Conservation (phyloP, 495 filamentous ascomycete species). For the Penicillium subrubescens region DNA sequence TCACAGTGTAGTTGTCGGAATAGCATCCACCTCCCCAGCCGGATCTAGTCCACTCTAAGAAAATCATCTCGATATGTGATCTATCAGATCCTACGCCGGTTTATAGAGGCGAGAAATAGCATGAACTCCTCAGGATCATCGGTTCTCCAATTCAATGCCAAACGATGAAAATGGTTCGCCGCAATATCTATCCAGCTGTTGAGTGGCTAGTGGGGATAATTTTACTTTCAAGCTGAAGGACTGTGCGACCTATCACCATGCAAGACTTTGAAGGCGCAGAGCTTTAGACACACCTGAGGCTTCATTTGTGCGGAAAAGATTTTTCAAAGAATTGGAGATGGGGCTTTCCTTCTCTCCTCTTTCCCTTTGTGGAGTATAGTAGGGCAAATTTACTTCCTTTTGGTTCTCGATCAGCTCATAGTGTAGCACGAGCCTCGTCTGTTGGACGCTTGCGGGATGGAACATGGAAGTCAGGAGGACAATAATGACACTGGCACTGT, state of each 20-base stretch:
- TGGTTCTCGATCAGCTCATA: not conserved
- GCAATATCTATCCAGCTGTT: not conserved
- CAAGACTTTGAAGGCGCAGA: not conserved
- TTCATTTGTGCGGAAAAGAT: not conserved
- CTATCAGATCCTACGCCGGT: not conserved
- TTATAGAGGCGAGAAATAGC: not conserved
- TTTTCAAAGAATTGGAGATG: not conserved
- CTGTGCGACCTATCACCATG: not conserved
- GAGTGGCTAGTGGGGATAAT: not conserved
- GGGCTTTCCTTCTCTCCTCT: not conserved
- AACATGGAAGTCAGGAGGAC: constrained; percentile 7
- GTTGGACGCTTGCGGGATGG: constrained; percentile 8
- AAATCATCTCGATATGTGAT: not conserved
- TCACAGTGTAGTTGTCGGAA: constrained; percentile 3
- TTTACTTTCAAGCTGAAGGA: not conserved
- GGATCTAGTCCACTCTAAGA: not conserved
- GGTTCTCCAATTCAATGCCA: not conserved
- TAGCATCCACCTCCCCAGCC: not conserved
- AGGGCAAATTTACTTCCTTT: not conserved
- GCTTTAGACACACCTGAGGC: not conserved
- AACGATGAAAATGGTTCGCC: not conserved
- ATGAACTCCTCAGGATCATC: not conserved
- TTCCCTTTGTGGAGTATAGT: not conserved
- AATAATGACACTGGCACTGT: not conserved
- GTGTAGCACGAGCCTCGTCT: constrained; percentile 11